phyloP scores from a whole-genome alignment of 768 basidiomycete species.

The Flagelloscypha sp. region DNA sequence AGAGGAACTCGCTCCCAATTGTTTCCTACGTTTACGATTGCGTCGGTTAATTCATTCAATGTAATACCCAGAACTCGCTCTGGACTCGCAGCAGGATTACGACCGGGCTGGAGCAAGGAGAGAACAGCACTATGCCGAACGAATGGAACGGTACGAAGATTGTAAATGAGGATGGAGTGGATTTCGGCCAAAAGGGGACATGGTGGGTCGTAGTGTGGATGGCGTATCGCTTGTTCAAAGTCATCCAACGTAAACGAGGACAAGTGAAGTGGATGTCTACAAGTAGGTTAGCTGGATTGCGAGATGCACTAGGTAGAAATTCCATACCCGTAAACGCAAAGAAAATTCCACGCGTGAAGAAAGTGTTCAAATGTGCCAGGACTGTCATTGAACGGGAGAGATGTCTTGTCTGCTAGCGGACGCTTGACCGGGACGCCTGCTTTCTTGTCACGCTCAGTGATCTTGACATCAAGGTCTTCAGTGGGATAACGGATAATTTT shows the following conservation, averaged over 20 bases:
- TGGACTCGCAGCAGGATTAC: no score
- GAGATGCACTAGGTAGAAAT: background rate
- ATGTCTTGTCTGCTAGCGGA: conserved; percentile 53
- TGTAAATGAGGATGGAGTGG: conserved; percentile 83
- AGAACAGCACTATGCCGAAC: conserved; percentile 67
- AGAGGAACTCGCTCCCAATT: conserved; percentile 79
- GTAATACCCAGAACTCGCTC: conserved; percentile 48
- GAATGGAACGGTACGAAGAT: conserved; percentile 75
- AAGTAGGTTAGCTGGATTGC: conserved; percentile 4
- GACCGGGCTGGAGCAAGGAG: conserved; percentile 39
- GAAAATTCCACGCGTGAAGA: conserved; percentile 89
- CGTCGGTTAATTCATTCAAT: conserved; percentile 53
- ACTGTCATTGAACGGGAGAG: conserved; percentile 62
- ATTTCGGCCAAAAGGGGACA: conserved; percentile 81
- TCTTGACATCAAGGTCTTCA: conserved; percentile 79
- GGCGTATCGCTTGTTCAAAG: conserved; percentile 79
- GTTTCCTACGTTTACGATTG: conserved; percentile 76
- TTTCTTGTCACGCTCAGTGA: conserved; percentile 78
- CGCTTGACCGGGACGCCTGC: conserved; percentile 62
- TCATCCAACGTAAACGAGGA: conserved; percentile 91
- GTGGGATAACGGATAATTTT: conserved; percentile 88
- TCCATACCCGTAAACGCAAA: conserved; percentile 86
- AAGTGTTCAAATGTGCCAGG: conserved; percentile 72
- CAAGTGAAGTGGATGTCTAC: conserved; percentile 78
- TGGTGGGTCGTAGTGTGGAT: conserved; percentile 57